phyloP scores from a whole-genome alignment of 2,329 filamentous ascomycete genomes.

The Scopulariopsis brevicaulis region DNA sequence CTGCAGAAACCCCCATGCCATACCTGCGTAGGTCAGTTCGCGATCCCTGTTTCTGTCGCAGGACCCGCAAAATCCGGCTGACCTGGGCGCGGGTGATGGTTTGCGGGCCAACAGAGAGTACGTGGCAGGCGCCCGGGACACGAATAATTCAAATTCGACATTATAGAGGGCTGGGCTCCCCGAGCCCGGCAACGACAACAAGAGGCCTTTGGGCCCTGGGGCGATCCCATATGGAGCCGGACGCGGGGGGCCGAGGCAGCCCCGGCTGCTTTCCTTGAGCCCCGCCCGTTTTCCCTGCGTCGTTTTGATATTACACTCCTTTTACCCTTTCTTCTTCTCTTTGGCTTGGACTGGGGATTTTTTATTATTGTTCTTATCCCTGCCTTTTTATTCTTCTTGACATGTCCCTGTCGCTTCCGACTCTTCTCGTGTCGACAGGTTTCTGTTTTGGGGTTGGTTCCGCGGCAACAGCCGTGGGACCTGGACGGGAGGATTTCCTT shows the following conservation, averaged over 20 bases:
- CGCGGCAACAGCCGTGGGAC: neutral
- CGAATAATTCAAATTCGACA: neutral
- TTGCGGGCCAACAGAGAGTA: neutral
- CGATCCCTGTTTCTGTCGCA: neutral
- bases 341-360: conserved; percentile 2
- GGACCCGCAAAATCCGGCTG: neutral
- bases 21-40: conserved; percentile 4
- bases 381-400: neutral
- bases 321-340: conserved; percentile 7
- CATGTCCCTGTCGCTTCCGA: neutral
- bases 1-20: conserved; percentile 1
- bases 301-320: neutral
- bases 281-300: neutral
- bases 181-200: neutral
- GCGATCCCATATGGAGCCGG: neutral
- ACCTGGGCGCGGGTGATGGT: neutral
- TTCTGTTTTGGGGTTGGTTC: neutral
- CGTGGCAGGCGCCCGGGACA: neutral
- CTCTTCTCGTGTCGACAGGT: neutral
- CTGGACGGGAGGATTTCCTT: neutral
- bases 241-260: neutral
- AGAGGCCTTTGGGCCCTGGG: neutral
- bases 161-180: neutral
- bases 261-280: neutral
- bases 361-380: conserved; percentile 1